A percentile compares a stretch with the other conserved stretches of the same genome.
Conservation (phyloP, 164 flowering plant genomes). For the Cinnamomum micranthum region DNA sequence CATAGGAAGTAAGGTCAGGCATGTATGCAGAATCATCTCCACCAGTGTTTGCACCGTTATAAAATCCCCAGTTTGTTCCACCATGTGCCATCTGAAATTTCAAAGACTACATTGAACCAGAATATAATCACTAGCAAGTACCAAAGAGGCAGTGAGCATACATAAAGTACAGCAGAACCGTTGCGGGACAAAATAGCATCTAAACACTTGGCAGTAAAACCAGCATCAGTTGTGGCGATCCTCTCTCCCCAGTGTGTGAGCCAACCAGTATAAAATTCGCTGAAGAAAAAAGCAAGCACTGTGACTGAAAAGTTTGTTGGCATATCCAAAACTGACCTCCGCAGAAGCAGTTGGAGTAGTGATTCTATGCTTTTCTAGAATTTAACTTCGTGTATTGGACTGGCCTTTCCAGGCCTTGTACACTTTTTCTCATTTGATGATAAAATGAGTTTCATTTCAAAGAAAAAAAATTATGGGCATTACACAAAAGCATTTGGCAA, state of each 20-base stretch:
- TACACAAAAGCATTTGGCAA: background rate
- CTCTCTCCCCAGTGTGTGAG: conserved; percentile 98
- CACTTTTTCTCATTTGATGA: no score
- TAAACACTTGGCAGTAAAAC: conserved; percentile 52
- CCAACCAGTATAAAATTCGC: conserved; percentile 98
- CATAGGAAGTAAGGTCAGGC: conserved; percentile 97
- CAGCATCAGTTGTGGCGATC: conserved; percentile 60
- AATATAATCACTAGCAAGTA: conserved; percentile 8
- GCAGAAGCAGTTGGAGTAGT: no score
- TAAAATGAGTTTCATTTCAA: background rate
- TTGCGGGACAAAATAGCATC: conserved; percentile 65
- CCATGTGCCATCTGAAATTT: conserved; percentile 96
- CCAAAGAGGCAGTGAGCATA: conserved; percentile 29
- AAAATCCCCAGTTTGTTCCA: conserved; percentile 96
- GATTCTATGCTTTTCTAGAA: no score
- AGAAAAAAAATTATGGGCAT: background rate
- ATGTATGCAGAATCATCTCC: conserved; percentile 56
- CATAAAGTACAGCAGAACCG: conserved; percentile 96
- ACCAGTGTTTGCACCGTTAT: conserved; percentile 89
- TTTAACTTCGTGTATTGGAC: no score
- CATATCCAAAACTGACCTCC: conserved; percentile 2
- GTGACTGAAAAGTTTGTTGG: conserved; percentile 1
- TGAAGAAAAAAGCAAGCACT: conserved; percentile 25
- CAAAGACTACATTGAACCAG: conserved; percentile 8
- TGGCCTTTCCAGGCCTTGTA: no score